Percentiles rank a stretch among this genome's conserved stretches.
These are phyloP conservation scores for Hansenula lynferdii DNA, from an alignment of 1,139 yeast genomes.

Conservation along the genomic window DNA sequence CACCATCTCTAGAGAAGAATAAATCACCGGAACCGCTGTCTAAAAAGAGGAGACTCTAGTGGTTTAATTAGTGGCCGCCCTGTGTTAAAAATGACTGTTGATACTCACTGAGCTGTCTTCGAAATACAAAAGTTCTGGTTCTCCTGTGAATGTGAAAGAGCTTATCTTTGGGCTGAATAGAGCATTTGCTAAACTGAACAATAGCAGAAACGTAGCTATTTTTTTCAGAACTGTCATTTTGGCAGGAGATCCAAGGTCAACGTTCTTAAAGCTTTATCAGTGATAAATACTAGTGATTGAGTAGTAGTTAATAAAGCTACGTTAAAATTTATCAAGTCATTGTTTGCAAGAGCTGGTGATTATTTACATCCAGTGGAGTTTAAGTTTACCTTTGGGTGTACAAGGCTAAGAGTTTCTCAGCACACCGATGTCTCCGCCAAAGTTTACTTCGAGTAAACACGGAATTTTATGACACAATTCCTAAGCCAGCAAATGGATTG, in stretches of 20 bases:
- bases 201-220: constrained; percentile 27
- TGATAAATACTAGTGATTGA: too few species aligned
- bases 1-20: constrained; percentile 49
- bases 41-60: constrained; percentile 31
- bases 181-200: constrained; percentile 9
- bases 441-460: too few species aligned
- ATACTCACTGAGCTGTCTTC: constrained; percentile 42
- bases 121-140: constrained; percentile 37
- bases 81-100: too few species aligned
- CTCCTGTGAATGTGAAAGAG: constrained; percentile 13
- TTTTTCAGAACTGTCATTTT: background rate
- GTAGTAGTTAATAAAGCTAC: too few species aligned
- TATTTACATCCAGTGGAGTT: too few species aligned
- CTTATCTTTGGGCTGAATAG: constrained; percentile 20
- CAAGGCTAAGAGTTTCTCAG: background rate
- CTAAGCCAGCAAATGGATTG: too few species aligned
- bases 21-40: constrained; percentile 28
- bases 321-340: too few species aligned
- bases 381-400: background rate
- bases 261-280: too few species aligned
- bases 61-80: background rate
- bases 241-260: too few species aligned
- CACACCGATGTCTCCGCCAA: background rate
- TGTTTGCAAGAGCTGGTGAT: too few species aligned
- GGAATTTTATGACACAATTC: too few species aligned